Conservation (phyloP, 352 stramenopile genomes). For the Elongisporangium prolatum region DNA sequence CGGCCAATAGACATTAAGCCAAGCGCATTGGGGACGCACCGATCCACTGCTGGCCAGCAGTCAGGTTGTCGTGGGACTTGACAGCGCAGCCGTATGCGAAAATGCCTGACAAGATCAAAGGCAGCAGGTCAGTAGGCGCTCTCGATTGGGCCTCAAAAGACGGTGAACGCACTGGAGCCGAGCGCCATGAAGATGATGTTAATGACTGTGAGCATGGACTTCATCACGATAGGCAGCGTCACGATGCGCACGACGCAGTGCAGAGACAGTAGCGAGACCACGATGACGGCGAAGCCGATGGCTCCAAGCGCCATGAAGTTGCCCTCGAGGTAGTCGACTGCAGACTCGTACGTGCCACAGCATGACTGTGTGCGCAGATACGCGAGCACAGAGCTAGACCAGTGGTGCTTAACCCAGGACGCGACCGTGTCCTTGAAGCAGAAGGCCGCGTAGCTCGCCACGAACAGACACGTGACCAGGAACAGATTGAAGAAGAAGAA, state of each 20-base stretch:
- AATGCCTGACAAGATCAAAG: conserved; percentile 16
- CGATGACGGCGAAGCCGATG: conserved; percentile 39
- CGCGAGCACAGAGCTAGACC: conserved; percentile 36
- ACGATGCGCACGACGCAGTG: conserved; percentile 83
- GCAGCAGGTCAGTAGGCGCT: background rate
- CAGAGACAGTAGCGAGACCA: conserved; percentile 48
- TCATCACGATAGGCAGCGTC: conserved; percentile 85
- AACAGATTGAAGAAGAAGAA: conserved; percentile 79
- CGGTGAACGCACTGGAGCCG: conserved; percentile 20
- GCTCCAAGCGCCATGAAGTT: conserved; percentile 43
- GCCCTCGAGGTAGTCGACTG: conserved; percentile 40
- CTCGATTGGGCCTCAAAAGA: background rate
- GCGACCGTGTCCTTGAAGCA: conserved; percentile 60
- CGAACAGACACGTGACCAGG: conserved; percentile 52
- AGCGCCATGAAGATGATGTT: conserved; percentile 68
- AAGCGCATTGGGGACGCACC: conserved; percentile 19
- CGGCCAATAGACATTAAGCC: background rate
- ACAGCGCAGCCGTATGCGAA: conserved; percentile 54
- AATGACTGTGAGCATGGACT: conserved; percentile 72
- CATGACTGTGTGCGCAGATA: conserved; percentile 39
- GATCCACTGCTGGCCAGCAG: conserved; percentile 70
- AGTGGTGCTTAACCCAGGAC: conserved; percentile 78
- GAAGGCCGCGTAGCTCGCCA: conserved; percentile 58
- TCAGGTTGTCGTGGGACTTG: conserved; percentile 61
- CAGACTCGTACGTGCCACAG: conserved; percentile 51